These are phyloP conservation scores for Babesia ovata DNA, from an alignment of 169 alveolate genomes.

Conservation along the genomic window DNA sequence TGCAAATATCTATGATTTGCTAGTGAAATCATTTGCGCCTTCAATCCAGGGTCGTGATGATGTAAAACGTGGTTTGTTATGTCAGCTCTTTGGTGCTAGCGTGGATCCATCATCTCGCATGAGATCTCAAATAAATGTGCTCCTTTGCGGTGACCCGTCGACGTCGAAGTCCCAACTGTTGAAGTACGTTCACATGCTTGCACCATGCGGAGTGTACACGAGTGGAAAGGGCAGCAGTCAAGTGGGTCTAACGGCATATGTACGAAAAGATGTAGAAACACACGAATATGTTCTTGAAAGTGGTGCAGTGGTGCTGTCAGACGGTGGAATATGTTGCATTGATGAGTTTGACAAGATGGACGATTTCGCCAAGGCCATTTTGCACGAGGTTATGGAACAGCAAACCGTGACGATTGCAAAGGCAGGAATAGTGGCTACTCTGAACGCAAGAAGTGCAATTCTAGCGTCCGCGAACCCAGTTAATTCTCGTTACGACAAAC, in stretches of 20 bases:
- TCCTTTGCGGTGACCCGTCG: constrained; percentile 99
- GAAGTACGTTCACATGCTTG: constrained; percentile 92
- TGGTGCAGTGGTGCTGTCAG: constrained; percentile 99
- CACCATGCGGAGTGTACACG: constrained; percentile 97
- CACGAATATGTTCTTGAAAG: constrained; percentile 94
- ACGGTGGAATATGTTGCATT: constrained; percentile 98
- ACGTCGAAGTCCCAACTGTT: constrained; percentile 98
- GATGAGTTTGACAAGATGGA: constrained; percentile 99
- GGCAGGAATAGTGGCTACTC: constrained; percentile 94
- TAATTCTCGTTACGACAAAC: constrained; percentile 93
- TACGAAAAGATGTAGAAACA: constrained; percentile 96
- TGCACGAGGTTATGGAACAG: constrained; percentile 99
- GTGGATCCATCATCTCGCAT: constrained; percentile 70
- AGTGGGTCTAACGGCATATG: constrained; percentile 98
- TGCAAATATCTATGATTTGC: constrained; percentile 89
- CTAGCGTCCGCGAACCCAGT: constrained; percentile 98
- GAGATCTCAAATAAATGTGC: constrained; percentile 95
- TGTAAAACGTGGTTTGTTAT: constrained; percentile 91
- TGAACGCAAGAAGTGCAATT: constrained; percentile 96
- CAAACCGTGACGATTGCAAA: constrained; percentile 98
- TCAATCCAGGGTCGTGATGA: constrained; percentile 96
- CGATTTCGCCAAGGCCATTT: constrained; percentile 95
- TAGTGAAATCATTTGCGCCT: constrained; percentile 96
- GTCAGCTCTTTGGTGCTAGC: constrained; percentile 97
- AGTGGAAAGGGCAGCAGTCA: constrained; percentile 95